These are phyloP conservation scores for Penicillium psychrofluorescens DNA, from an alignment of 495 filamentous ascomycete species.

Conservation along the genomic window DNA sequence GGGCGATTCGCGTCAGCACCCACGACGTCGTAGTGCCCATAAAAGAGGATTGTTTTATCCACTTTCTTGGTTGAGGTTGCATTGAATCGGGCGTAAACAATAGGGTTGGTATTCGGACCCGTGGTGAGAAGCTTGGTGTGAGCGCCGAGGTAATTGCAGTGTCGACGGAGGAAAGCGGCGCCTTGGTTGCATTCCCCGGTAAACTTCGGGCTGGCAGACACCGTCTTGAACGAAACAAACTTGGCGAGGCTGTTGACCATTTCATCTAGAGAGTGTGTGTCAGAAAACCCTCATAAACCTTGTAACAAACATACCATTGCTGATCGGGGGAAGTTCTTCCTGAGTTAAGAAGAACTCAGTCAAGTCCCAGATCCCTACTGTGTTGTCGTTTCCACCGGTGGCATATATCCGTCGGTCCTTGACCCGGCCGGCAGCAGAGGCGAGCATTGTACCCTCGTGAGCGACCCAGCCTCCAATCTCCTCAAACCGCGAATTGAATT, in stretches of 20 bases:
- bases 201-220: slow-evolving; percentile 78
- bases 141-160: slow-evolving; percentile 87
- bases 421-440: slow-evolving; percentile 67
- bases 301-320: slow-evolving; percentile 41
- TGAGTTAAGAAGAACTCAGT: slow-evolving; percentile 43
- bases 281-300: not conserved
- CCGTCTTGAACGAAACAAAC: slow-evolving; percentile 82
- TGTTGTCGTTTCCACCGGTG: slow-evolving; percentile 92
- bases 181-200: slow-evolving; percentile 87
- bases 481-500: slow-evolving; percentile 85
- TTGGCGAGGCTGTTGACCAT: slow-evolving; percentile 75
- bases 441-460: slow-evolving; percentile 77
- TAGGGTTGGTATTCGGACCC: slow-evolving; percentile 69
- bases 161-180: slow-evolving; percentile 77
- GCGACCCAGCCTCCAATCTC: slow-evolving; percentile 76
- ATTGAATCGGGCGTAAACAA: slow-evolving; percentile 82
- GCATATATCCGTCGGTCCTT: slow-evolving; percentile 70
- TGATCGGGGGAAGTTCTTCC: slow-evolving; percentile 42
- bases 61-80: slow-evolving; percentile 48
- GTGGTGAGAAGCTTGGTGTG: slow-evolving; percentile 78
- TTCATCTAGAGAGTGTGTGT: slow-evolving; percentile 46
- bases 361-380: slow-evolving; percentile 82
- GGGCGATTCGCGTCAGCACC: slow-evolving; percentile 67
- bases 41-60: slow-evolving; percentile 87
- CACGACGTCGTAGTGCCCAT: slow-evolving; percentile 99